These are phyloP conservation scores for Trichoderma pleuroti DNA, from an alignment of 2,329 filamentous ascomycete genomes.

Conservation along the genomic window DNA sequence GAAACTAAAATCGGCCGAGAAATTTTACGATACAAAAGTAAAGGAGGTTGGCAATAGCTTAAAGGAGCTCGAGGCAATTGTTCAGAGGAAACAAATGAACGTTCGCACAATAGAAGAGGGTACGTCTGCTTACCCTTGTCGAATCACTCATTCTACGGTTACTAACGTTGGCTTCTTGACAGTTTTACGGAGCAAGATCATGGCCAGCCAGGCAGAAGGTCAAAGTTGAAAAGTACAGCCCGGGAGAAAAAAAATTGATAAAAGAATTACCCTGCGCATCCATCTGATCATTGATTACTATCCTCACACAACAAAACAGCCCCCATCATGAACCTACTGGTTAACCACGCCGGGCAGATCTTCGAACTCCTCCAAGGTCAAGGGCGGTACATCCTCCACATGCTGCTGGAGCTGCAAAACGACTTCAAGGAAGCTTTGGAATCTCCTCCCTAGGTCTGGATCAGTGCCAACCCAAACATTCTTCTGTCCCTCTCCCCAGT, in stretches of 20 bases:
- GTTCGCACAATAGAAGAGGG: conserved; percentile 86
- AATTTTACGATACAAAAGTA: conserved; percentile 57
- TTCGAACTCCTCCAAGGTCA: neutral
- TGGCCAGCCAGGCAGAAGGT: conserved; percentile 31
- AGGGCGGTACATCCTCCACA: conserved; percentile 20
- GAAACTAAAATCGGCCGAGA: conserved; percentile 51
- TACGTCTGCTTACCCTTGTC: conserved; percentile 32
- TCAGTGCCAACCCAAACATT: conserved; percentile 34
- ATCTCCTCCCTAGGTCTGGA: conserved; percentile 25
- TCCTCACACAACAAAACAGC: neutral
- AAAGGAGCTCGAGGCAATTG: conserved; percentile 55
- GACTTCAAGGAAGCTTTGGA: conserved; percentile 31
- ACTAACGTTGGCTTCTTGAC: conserved; percentile 11
- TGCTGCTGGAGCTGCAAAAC: conserved; percentile 33
- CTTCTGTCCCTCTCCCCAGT: conserved; percentile 31
- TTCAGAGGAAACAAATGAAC: conserved; percentile 74
- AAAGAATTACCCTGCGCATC: neutral
- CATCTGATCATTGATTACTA: neutral
- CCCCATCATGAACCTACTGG: neutral
- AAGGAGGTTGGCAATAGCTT: conserved; percentile 51
- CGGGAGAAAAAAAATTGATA: neutral
- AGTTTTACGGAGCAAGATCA: conserved; percentile 42
- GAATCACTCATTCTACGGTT: neutral
- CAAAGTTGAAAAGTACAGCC: neutral
- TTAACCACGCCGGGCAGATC: neutral